Base-by-base conservation (phyloP, 1,284 basidiomycete species). In the Tylopilus orsonianus region DNA sequence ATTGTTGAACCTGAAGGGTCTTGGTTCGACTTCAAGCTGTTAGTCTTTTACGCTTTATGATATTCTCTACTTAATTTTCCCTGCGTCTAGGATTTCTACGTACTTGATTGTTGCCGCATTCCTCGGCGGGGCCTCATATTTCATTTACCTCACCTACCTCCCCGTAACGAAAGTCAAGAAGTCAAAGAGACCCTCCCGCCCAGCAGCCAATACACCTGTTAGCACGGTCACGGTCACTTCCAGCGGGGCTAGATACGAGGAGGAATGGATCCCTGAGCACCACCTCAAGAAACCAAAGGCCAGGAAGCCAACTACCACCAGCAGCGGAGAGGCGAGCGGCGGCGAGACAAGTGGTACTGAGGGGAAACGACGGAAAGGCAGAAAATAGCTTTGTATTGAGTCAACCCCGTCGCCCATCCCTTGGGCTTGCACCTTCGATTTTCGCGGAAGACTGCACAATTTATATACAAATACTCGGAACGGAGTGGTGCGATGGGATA, bases 181-280 rank as follows among this genome's bases (percentile, higher is more conserved):
- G 49, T 42, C 67, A 47, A 68, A 51, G 41, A n/a, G n/a, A n/a
- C 66, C 58, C 46, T 64, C 42, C 53, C 74, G 55, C 42, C 50
- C 64, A 6, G 58, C 71, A 8, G 72, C 80, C 50, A 81, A 80
- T 50, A 72, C 80, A 9, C 79, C 85, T n/a, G 75, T 78, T 27
- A 75, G 77, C 37, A 70, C 78, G 5, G 78, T 80, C 35, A 84
- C 83, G n/a, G 81, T 81, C 45, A 84, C 84, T 29, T 80, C 84
- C 22, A 82, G 83, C 18, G 79, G 85, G 5, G 80, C 82, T 49
- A 85, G 82, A 43, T 93, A 93, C 59, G 83, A 92, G 61, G 90
- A 94, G 64, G 91, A 94, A 61, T 95, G 92, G 92, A 94, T 95
- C 60, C 92, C 92, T 14, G 86, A 85, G 57, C 86, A 91, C 59